Conservation (phyloP, 2,329 filamentous ascomycete species). For the Coniochaeta sp. region DNA sequence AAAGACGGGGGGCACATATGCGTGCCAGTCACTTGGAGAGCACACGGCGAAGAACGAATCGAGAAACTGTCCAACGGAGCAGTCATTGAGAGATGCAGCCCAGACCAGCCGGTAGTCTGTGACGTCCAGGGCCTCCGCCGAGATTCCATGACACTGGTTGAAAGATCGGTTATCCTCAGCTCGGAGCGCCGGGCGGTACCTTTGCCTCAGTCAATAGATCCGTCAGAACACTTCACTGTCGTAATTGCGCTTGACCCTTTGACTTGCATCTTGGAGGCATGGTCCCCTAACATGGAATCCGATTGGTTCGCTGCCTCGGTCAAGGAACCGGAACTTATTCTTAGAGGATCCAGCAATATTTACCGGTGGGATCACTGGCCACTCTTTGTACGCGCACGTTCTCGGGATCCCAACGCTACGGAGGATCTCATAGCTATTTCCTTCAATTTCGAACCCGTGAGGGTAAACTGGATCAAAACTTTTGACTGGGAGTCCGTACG, state of each 20-base stretch:
- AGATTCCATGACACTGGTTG: not conserved
- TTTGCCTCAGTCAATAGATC: not conserved
- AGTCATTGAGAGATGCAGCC: not conserved
- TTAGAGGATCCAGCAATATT: not conserved
- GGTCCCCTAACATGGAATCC: not conserved
- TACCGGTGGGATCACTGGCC: not conserved
- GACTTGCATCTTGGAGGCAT: not conserved
- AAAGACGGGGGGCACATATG: not conserved
- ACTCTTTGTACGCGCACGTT: not conserved
- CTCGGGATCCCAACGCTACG: not conserved
- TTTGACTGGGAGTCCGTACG: not conserved
- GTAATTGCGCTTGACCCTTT: not conserved
- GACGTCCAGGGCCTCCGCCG: not conserved
- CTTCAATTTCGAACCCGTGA: not conserved
- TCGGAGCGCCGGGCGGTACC: not conserved
- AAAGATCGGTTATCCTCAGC: not conserved
- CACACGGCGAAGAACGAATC: not conserved
- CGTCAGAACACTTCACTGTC: not conserved
- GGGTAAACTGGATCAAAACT: not conserved
- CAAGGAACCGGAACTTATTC: too few relatives aligned
- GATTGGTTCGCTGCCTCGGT: not conserved
- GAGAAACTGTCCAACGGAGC: not conserved
- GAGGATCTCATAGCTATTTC: not conserved
- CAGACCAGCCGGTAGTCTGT: not conserved
- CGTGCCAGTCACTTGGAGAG: not conserved